Evolutionary conservation across 441 rosid genomes (phyloP), one percentile per base, ranked within the genome.

Genomic region (Adansonia rubrostipa): DNA sequence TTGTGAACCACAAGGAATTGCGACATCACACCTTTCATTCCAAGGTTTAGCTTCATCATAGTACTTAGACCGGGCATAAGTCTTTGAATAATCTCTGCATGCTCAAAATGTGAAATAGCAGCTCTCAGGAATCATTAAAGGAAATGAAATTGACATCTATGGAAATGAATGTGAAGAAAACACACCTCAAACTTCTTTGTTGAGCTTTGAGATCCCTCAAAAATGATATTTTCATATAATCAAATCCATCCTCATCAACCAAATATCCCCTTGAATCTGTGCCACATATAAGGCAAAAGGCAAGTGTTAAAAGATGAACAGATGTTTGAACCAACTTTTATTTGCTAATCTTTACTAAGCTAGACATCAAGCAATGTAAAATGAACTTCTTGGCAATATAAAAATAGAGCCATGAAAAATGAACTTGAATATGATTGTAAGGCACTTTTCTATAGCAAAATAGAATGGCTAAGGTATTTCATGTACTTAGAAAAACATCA

Each of bases 171-270:
- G 62, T 13, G 70, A 17, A 62, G 42, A 47, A 64, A 75, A 79
- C 71, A 62, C 75, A 94, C 98, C 99, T 92, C 89, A 96, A 86
- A 83, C 96, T 93, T 92, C 97, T 93, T 77, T 94, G 98, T 85
- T 96, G 98, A 62, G 97, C 86, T 90, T 94, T 94, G 83, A 96
- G 86, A 72, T 96, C 99, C 86, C 99, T 92, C 84, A 96, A 84
- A 84, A 94, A 90, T 66, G 98, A 87, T 84, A 96, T 92, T 87
- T 96, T 96, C 94, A 93, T 84, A 83, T 89, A 94, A 86, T 96
- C 99, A 76, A 96, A 93, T 68, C 99, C 99, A 20, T 96, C 99
- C 75, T 96, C 99, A 65, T 96, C 99, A 86, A 96, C 96, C 86
- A 94, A 89, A 82, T 91, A 96, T 77, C 99, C 99, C 75, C 90